Evolutionary conservation across 2,329 filamentous ascomycete genomes (phyloP).

Genomic region (Hypomyces perniciosus): DNA sequence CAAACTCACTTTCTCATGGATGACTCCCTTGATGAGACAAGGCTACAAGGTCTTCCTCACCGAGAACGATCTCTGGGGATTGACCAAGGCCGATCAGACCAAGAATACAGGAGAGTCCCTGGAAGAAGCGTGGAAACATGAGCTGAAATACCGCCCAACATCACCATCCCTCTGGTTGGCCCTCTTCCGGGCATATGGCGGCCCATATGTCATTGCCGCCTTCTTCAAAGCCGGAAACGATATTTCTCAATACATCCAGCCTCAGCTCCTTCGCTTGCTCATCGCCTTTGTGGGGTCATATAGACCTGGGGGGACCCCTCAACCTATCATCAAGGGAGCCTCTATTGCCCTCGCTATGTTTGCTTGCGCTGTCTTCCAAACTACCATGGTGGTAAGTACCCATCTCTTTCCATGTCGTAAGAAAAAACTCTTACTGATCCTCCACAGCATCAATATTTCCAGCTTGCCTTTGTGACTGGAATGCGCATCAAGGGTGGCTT

Average conservation of each 20-base stretch:
- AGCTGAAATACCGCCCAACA: conserved; percentile 61
- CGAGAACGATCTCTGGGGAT: conserved; percentile 91
- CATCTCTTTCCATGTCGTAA: neutral
- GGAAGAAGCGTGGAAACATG: conserved; percentile 66
- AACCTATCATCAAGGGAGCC: conserved; percentile 77
- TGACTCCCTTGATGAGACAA: conserved; percentile 95
- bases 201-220: conserved; percentile 73
- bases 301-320: conserved; percentile 49
- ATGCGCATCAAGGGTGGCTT: conserved; percentile 94
- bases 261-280: conserved; percentile 77
- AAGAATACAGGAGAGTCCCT: conserved; percentile 65
- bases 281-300: conserved; percentile 85
- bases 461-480: conserved; percentile 86
- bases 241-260: conserved; percentile 78
- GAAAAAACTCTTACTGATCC: neutral
- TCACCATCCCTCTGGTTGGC: conserved; percentile 72
- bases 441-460: conserved; percentile 85
- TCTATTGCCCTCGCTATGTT: conserved; percentile 94
- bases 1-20: conserved; percentile 91
- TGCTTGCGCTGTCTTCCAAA: conserved; percentile 76
- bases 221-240: conserved; percentile 90
- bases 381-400: conserved; percentile 57
- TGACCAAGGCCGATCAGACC: conserved; percentile 75
- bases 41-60: conserved; percentile 90
- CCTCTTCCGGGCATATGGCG: conserved; percentile 76